Evolutionary conservation across 805 yeast genomes (phyloP).

Genomic region (Blastobotrys chiropterorum): DNA sequence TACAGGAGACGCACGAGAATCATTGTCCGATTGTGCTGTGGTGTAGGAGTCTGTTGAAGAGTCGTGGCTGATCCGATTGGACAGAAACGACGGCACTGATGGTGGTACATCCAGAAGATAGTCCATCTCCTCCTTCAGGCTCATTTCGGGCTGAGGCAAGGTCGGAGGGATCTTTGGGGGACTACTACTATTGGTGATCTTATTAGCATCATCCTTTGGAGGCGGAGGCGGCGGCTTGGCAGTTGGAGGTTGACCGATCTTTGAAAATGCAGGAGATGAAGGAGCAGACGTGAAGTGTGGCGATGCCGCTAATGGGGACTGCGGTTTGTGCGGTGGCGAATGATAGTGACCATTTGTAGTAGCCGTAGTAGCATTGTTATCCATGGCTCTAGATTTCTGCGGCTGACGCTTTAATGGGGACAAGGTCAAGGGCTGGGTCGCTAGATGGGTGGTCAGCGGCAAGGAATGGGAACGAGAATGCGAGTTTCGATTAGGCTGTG

Average conservation of each 20-base stretch:
- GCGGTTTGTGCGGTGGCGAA: not conserved
- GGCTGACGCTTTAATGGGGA: not conserved
- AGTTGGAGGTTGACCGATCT: not conserved
- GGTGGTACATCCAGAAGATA: conserved; percentile 6
- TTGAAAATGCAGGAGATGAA: not conserved
- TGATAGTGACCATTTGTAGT: not conserved
- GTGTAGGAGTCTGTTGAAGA: conserved; percentile 17
- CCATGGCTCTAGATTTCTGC: not conserved
- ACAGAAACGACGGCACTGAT: not conserved
- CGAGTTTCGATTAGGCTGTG: not conserved
- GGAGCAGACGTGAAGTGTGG: not conserved
- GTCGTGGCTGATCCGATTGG: conserved; percentile 8
- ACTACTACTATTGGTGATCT: not conserved
- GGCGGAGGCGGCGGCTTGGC: conserved; percentile 5
- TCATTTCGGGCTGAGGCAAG: not conserved
- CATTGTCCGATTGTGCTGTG: conserved; percentile 11
- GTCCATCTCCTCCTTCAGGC: conserved; percentile 6
- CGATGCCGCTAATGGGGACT: not conserved
- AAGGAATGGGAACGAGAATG: not conserved
- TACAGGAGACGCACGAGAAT: not conserved
- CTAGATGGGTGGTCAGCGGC: not conserved
- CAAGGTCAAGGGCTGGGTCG: not conserved
- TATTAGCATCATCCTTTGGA: not conserved
- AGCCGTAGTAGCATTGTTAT: not conserved
- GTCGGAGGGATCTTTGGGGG: not conserved